Evolutionary conservation across 1,139 yeast species (phyloP), one percentile per base, ranked within the genome.

Genomic region (Suhomyces bribrorum): DNA sequence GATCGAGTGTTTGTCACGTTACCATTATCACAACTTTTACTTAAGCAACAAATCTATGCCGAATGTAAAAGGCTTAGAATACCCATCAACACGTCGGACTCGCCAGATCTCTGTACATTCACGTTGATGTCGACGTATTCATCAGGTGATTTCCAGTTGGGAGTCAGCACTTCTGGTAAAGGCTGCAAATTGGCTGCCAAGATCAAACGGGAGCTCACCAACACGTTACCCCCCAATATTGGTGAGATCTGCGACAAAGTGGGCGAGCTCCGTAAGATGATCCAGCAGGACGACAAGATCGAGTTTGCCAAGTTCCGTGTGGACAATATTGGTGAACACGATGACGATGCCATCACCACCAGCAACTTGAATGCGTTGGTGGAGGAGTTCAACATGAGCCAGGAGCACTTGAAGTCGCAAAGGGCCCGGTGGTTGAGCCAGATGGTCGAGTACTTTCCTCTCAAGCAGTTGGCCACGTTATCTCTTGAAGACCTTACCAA

Each of bases 401-500:
- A 66, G 31, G 70, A 73, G 29, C 77, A 78, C 50, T 70, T 73
- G 51, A 79, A 76, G 44, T 57, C 71, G 20, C 83, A 80, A 54
- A 67, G 95, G 48, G 72, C 87, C 29, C 73, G 95, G 50, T 92
- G 96, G 95, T 67, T 90, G 40, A 79, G 90, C 1, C 97, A 90
- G 55, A 78, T 90, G 34, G 94, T 90, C 35, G 97, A 90, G 56
- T 90, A 90, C 57, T 90, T 81, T 56, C 98, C 98, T 3, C 67
- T 90, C 36, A 63, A 69, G 5, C 73, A 79, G 50, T 69, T 90
- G 27, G 83, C 83, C 1, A 62, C 65, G 2, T 50, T 87, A 5
- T 73, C 81, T 1, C 61, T 83, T 8, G 75, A 75, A 12, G 86
- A 83, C 49, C 66, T 86, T 43, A 60, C 77, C 12, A 54, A 59